phyloP scores from a whole-genome alignment of 2,329 filamentous ascomycete species.

The Monilinia fructicola region DNA sequence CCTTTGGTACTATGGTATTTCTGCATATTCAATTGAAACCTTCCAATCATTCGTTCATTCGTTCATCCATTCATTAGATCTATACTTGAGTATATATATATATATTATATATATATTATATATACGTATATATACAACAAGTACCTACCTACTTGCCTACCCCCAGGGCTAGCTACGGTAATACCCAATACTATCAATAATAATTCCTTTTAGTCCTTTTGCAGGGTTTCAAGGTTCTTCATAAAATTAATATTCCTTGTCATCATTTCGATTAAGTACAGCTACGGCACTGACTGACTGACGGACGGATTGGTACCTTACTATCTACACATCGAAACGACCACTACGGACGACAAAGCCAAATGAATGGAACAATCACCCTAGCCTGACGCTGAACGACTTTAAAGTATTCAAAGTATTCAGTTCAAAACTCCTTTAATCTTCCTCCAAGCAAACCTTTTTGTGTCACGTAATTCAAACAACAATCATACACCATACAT shows the following conservation, averaged over 20 bases:
- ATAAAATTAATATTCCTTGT: constrained; percentile 12
- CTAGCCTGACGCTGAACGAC: neutral
- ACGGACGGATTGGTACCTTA: neutral
- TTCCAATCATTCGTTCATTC: too few relatives aligned
- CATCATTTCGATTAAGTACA: constrained; percentile 19
- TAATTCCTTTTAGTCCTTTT: neutral
- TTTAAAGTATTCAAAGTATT: neutral
- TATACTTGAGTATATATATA: too few relatives aligned
- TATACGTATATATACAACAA: too few relatives aligned
- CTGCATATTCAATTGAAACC: too few relatives aligned
- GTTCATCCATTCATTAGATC: too few relatives aligned
- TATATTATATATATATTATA: too few relatives aligned
- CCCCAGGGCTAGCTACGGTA: too few relatives aligned
- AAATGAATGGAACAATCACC: neutral
- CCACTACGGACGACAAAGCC: constrained; percentile 5
- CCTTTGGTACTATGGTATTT: too few relatives aligned
- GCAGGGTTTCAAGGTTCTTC: constrained; percentile 2
- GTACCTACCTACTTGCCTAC: too few relatives aligned
- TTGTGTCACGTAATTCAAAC: neutral
- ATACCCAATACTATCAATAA: too few relatives aligned
- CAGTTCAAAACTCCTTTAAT: neutral
- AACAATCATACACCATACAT: neutral
- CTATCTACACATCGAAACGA: neutral
- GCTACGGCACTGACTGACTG: neutral
- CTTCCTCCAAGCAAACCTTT: neutral